phyloP scores from a whole-genome alignment of 345 rosid species.

The Brassica napus region DNA sequence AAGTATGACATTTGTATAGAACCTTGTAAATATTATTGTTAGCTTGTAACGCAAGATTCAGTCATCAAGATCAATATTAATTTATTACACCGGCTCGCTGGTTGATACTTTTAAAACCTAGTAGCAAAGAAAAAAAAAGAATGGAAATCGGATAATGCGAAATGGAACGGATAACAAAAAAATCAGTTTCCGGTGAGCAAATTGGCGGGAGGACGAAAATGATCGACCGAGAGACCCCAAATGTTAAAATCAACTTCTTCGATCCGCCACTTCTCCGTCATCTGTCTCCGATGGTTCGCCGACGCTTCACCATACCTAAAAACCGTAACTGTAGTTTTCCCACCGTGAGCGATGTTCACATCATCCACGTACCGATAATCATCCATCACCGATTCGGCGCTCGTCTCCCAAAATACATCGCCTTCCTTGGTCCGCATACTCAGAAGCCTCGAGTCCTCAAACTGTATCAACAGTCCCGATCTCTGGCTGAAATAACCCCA shows the following conservation, averaged over 20 bases:
- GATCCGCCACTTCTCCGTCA: constrained; percentile 78
- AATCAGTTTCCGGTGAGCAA: constrained; percentile 16
- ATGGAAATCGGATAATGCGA: not conserved
- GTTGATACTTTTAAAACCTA: not conserved
- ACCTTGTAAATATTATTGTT: not conserved
- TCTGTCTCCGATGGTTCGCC: constrained; percentile 76
- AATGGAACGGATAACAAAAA: not conserved
- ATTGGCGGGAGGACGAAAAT: constrained; percentile 68
- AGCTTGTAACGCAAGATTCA: not conserved
- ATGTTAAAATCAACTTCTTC: constrained; percentile 82
- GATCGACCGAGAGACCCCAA: constrained; percentile 62
- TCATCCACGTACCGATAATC: constrained; percentile 68
- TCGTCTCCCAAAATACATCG: constrained; percentile 90
- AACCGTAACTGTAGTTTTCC: constrained; percentile 65
- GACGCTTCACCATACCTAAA: constrained; percentile 82
- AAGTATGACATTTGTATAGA: not conserved
- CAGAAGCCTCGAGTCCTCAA: constrained; percentile 79
- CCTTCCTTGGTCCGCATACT: constrained; percentile 63
- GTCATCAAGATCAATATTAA: not conserved
- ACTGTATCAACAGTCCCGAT: constrained; percentile 74
- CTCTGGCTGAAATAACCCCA: constrained; percentile 95
- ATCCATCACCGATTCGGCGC: constrained; percentile 79
- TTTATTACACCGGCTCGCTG: not conserved
- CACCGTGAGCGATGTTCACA: constrained; percentile 77
- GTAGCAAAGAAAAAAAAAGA: not conserved